Conservation (phyloP, 768 basidiomycete species). For the Gloeostereum incarnatum region DNA sequence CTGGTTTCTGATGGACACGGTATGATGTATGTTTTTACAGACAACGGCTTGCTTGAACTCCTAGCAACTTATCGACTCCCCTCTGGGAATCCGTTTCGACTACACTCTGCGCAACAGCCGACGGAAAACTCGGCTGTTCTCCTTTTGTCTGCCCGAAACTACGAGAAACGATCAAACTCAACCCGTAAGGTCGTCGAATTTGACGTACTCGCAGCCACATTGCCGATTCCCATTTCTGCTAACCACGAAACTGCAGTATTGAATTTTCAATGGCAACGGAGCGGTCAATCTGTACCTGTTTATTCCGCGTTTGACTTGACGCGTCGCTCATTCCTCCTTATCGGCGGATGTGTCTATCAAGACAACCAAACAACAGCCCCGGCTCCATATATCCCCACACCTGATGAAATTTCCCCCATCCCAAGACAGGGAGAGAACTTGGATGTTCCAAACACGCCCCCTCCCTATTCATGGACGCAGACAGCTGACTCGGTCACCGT, state of each 20-base stretch:
- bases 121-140: constrained; percentile 31
- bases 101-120: constrained; percentile 22
- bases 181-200: constrained; percentile 29
- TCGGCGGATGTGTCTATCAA: constrained; percentile 50
- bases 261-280: constrained; percentile 59
- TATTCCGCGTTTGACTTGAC: constrained; percentile 38
- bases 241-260: constrained; percentile 24
- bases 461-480: constrained; percentile 93
- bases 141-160: constrained; percentile 53
- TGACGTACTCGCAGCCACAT: constrained; percentile 55
- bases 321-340: constrained; percentile 39
- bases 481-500: constrained; percentile 75
- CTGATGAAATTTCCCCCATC: constrained; percentile 62
- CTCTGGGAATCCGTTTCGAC: constrained; percentile 25
- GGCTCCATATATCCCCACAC: constrained; percentile 43
- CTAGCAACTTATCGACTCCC: constrained; percentile 47
- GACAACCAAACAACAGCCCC: constrained; percentile 21
- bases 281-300: constrained; percentile 63
- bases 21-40: constrained; percentile 48
- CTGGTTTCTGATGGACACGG: constrained; percentile 68
- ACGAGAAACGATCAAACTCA: constrained; percentile 16
- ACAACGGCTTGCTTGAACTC: constrained; percentile 27
- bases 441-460: constrained; percentile 41
- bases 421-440: constrained; percentile 53
- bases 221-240: constrained; percentile 31